These are phyloP conservation scores for Sugiyamaella chiloensis DNA, from an alignment of 805 yeast genomes.

Conservation along the genomic window DNA sequence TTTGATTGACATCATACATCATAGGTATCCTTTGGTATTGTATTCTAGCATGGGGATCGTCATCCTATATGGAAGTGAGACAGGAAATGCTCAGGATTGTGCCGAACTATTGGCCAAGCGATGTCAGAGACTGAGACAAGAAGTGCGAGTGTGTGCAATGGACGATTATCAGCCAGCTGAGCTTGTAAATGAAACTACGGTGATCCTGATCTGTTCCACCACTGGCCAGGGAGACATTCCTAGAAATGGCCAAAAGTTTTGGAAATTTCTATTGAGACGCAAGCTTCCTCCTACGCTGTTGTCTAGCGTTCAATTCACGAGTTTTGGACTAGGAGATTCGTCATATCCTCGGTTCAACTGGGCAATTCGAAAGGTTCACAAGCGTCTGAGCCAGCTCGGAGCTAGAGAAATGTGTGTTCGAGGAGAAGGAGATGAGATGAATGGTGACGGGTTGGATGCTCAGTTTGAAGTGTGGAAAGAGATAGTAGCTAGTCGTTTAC, in stretches of 20 bases:
- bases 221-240: slow-evolving; percentile 97
- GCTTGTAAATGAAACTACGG: slow-evolving; percentile 41
- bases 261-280: slow-evolving; percentile 68
- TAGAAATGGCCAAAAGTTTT: slow-evolving; percentile 64
- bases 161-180: slow-evolving; percentile 53
- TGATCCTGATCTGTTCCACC: slow-evolving; percentile 73
- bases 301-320: slow-evolving; percentile 58
- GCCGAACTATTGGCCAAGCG: slow-evolving; percentile 61
- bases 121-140: slow-evolving; percentile 52
- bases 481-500: slow-evolving; percentile 40
- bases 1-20: not conserved
- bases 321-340: slow-evolving; percentile 92
- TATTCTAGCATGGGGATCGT: too few species aligned
- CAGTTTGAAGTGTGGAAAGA: slow-evolving; percentile 73
- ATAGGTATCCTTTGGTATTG: too few species aligned
- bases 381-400: slow-evolving; percentile 76
- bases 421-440: slow-evolving; percentile 87
- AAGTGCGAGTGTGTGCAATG: slow-evolving; percentile 48
- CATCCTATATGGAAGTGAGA: slow-evolving; percentile 85
- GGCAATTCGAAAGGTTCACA: slow-evolving; percentile 82
- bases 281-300: slow-evolving; percentile 62
- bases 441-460: slow-evolving; percentile 67
- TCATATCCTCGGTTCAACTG: slow-evolving; percentile 84
- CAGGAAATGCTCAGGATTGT: slow-evolving; percentile 86
- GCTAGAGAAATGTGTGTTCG: slow-evolving; percentile 67